Percentiles rank a stretch among this genome's conserved stretches.
These are phyloP conservation scores for Chrysanthemum lavandulifolium DNA, from an alignment of 129 eudicot species.

Conservation along the genomic window DNA sequence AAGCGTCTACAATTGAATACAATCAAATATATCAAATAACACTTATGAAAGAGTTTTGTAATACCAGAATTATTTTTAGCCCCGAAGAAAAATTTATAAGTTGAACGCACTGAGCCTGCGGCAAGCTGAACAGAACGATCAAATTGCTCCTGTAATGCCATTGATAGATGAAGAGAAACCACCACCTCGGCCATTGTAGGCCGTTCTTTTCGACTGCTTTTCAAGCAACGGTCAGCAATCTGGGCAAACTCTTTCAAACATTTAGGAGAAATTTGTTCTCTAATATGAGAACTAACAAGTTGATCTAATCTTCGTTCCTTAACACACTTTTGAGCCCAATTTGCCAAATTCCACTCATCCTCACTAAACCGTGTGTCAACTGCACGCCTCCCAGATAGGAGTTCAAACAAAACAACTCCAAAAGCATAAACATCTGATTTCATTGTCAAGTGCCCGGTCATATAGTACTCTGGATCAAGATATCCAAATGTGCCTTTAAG, in stretches of 20 bases:
- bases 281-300: slow-evolving; percentile 5
- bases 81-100: neutral
- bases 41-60: neutral
- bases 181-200: slow-evolving; percentile 26
- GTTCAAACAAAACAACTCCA: slow-evolving; percentile 18
- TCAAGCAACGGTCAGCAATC: too few relatives aligned
- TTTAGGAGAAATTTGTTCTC: too few relatives aligned
- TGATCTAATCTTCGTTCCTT: slow-evolving; percentile 16
- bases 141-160: slow-evolving; percentile 19
- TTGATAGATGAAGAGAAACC: slow-evolving; percentile 13
- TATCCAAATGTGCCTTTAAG: slow-evolving; percentile 21
- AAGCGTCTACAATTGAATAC: neutral
- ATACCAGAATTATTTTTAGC: slow-evolving; percentile 16
- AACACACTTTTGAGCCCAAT: slow-evolving; percentile 7
- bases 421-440: slow-evolving; percentile 18
- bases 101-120: neutral
- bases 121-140: neutral
- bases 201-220: neutral
- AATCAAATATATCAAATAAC: neutral
- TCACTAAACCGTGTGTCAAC: slow-evolving; percentile 11
- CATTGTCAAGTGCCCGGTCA: slow-evolving; percentile 11
- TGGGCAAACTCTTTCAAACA: too few relatives aligned
- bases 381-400: slow-evolving; percentile 18
- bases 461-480: slow-evolving; percentile 21
- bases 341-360: neutral